Base-by-base conservation (phyloP, 768 basidiomycete species). In the Russula ochroleuca region DNA sequence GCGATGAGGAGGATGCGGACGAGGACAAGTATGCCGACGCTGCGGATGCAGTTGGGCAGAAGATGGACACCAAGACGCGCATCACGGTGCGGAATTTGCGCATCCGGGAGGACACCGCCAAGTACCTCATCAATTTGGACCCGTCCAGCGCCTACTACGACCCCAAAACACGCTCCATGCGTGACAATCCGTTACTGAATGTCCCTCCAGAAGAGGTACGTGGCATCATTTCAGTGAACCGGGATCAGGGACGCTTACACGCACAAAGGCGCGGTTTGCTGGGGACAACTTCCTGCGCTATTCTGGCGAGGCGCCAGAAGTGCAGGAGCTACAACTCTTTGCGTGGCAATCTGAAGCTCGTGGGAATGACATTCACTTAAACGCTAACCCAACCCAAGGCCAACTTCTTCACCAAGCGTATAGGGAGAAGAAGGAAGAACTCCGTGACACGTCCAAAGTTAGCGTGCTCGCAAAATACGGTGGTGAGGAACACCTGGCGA, bases 81-180 rank as follows among this genome's bases (percentile, higher is more conserved):
- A 95, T 99, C 62, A 98, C 97, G 19, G 97, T 99, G 64, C 86
- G 97, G 65, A 98, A 99, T 76, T 79, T 99, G 70, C 91, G 97
- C 78, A 98, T 99, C 69, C 88, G 97, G 72, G 97, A 99, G 77
- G 97, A 99, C 73, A 98, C 96, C 1, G 97, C 97, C 11, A 99
- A 99, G 74, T 99, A 99, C 73, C 83, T 99, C 72, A 90, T 96
- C 74, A 99, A 98, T 73, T 74, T 99, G 74, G 94, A 98, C 74
- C 89, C 90, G 1, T 88, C 92, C 0, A 94, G 91, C 70, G 97
- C 97, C 10, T 98, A 98, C 78, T 99, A 99, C 73, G 97, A 99
- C 72, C 97, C 97, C 52, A 99, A 99, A 79, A 98, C 97, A 14
- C 88, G 97, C 71, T 98, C 96, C 8, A 99, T 99, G 97, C 89